Evolutionary conservation across 768 basidiomycete species (phyloP).

Genomic region (Lactifluus subvellereus): DNA sequence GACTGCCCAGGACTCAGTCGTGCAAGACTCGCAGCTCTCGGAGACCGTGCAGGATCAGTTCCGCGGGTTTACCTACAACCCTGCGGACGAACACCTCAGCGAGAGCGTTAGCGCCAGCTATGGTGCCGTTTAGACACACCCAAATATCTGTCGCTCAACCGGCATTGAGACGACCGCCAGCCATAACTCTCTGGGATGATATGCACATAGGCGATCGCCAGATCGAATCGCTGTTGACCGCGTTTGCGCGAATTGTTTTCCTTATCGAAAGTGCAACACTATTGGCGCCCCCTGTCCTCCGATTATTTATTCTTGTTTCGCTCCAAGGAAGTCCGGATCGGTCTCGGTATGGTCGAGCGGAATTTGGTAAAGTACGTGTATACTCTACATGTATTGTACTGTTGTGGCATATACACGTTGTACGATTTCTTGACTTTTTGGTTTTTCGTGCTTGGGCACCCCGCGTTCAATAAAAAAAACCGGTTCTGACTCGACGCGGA

Average conservation of each 20-base stretch:
- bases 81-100: conserved; percentile 76
- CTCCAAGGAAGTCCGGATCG: conserved; percentile 6
- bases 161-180: conserved; percentile 12
- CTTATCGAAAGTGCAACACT: conserved; percentile 2
- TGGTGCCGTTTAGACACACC: conserved; percentile 17
- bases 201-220: neutral
- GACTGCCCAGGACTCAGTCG: conserved; percentile 91
- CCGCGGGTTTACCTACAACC: conserved; percentile 85
- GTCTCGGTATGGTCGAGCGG: neutral
- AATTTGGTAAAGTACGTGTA: conserved; percentile 8
- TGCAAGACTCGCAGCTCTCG: conserved; percentile 85
- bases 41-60: conserved; percentile 98
- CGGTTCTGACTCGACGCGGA: neutral
- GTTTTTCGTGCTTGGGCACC: neutral
- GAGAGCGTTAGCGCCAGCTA: conserved; percentile 79
- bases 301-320: conserved; percentile 4
- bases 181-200: conserved; percentile 1
- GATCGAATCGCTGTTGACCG: neutral
- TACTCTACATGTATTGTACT: conserved; percentile 7
- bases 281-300: neutral
- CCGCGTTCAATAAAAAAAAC: too few relatives aligned
- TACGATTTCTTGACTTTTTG: conserved; percentile 5
- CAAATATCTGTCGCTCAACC: conserved; percentile 6
- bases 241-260: conserved; percentile 10
- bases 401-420: conserved; percentile 12